Evolutionary conservation across 192 early-diverging fungal genomes (phyloP).

Genomic region (Gaertneriomyces sp.): DNA sequence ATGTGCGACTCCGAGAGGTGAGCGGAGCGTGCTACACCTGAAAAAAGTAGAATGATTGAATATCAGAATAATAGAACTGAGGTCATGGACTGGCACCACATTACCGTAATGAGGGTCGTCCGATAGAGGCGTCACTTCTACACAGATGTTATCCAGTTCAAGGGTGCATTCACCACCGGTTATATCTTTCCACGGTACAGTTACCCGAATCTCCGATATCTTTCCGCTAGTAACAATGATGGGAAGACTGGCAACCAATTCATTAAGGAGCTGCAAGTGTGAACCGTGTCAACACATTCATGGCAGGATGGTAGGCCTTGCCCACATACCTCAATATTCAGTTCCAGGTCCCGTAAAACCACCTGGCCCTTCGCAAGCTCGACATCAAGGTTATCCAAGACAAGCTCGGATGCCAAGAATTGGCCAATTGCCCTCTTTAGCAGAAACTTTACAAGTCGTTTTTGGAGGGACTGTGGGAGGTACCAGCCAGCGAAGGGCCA

Average conservation of each 20-base stretch:
- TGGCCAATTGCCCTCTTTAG: constrained; percentile 78
- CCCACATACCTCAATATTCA: constrained; percentile 64
- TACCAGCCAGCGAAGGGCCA: constrained; percentile 28
- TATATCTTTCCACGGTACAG: constrained; percentile 80
- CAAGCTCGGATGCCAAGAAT: constrained; percentile 71
- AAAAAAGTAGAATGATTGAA: not conserved
- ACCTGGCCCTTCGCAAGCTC: constrained; percentile 72
- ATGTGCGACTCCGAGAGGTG: constrained; percentile 59
- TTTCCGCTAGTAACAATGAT: constrained; percentile 65
- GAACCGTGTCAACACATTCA: constrained; percentile 62
- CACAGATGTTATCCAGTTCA: constrained; percentile 63
- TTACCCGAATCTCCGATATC: constrained; percentile 65
- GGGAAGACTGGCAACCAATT: constrained; percentile 63
- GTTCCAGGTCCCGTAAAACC: constrained; percentile 70
- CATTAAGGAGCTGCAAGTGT: constrained; percentile 69
- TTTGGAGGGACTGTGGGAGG: constrained; percentile 63
- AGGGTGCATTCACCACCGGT: constrained; percentile 75
- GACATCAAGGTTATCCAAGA: constrained; percentile 80
- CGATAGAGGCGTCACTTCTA: constrained; percentile 30
- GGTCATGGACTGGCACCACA: too few relatives aligned
- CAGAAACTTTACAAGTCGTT: constrained; percentile 78
- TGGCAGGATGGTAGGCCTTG: constrained; percentile 61
- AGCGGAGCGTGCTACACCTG: constrained; percentile 20
- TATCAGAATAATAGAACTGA: too few relatives aligned
- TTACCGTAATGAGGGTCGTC: constrained; percentile 22